These are phyloP conservation scores for Pseudogymnoascus sp. DNA, from an alignment of 2,329 filamentous ascomycete species.

Conservation along the genomic window DNA sequence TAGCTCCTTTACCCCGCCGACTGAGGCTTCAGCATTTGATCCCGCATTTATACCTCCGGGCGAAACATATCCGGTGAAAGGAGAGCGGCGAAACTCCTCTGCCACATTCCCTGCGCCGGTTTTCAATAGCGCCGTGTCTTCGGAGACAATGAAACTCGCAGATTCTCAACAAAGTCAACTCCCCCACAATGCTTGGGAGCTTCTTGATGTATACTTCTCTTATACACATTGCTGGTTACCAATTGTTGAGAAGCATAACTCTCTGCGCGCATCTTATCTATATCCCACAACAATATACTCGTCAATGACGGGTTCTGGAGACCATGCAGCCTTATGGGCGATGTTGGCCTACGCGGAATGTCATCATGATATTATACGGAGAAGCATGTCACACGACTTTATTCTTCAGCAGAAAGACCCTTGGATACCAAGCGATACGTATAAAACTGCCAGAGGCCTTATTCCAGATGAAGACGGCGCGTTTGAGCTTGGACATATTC, in stretches of 20 bases:
- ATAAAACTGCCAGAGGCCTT: conserved; percentile 37
- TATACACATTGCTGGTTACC: conserved; percentile 69
- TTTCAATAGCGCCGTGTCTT: neutral
- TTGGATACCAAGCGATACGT: conserved; percentile 19
- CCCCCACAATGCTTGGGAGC: conserved; percentile 45
- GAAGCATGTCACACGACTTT: conserved; percentile 3
- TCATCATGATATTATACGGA: conserved; percentile 35
- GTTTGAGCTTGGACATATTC: conserved; percentile 39
- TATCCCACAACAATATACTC: conserved; percentile 4
- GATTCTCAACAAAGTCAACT: conserved; percentile 25
- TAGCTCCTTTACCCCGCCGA: conserved; percentile 22
- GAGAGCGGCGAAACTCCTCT: neutral
- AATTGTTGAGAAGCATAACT: conserved; percentile 54
- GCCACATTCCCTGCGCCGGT: neutral
- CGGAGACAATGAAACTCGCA: neutral
- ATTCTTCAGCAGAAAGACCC: neutral
- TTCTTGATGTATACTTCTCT: conserved; percentile 62
- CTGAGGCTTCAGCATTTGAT: conserved; percentile 8
- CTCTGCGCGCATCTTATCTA: conserved; percentile 31
- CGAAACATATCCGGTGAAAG: neutral
- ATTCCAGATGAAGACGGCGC: conserved; percentile 37
- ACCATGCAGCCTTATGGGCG: conserved; percentile 49
- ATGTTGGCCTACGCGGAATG: conserved; percentile 45
- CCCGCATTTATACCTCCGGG: neutral
- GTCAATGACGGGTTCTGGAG: conserved; percentile 21